Base-by-base conservation (phyloP, 2,329 filamentous ascomycete species). In the Cladosporium oxysporum region DNA sequence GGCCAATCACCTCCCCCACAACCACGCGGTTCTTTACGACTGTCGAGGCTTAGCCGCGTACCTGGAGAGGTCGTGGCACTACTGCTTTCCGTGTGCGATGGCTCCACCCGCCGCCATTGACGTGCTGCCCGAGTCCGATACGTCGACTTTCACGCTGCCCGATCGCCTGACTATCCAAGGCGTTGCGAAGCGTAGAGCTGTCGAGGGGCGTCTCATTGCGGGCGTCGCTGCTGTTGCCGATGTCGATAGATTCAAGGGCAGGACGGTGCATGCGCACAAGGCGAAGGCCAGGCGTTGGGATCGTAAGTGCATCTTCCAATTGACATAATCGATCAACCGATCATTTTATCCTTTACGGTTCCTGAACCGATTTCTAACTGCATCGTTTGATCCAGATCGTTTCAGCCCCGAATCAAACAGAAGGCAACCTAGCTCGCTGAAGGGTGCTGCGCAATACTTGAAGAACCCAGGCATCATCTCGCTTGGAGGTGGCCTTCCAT, bases 401-500 rank as follows among this genome's bases (percentile, higher is more conserved):
- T 71, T 83, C 65, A 80, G 72, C 66, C 67, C 71, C 44, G 81
- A 83, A 87, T 77, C 88, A 84, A 37, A 91, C 86, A 76, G 72
- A 16, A 75, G 82, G 21, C 78, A 79, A 64, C 79, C 80, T 44
- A 82, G 79, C 69, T 89, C 89, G n/a, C 82, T 98, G 67, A 98
- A 98, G 79, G 84, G 85, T 67, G 93, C 93, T 5, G 93, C 93
- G 53, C 86, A 85, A 65, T 90, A 89, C 76, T 85, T 98, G 62
- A 90, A 90, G 75, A 91, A 85, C 47, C 92, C 93, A 0, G 93
- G 91, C 18, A 80, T 97, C 66, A 95, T 99, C 75, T 97, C 93
- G 1, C 88, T 99, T 1, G 95, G 95, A 64, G 95, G 95, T 61
- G 95, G 95, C 3, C 82, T 99, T 23, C 95, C 95, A 4, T 93